phyloP scores from a whole-genome alignment of 192 early-diverging fungal genomes.

The Coemansia sp. region DNA sequence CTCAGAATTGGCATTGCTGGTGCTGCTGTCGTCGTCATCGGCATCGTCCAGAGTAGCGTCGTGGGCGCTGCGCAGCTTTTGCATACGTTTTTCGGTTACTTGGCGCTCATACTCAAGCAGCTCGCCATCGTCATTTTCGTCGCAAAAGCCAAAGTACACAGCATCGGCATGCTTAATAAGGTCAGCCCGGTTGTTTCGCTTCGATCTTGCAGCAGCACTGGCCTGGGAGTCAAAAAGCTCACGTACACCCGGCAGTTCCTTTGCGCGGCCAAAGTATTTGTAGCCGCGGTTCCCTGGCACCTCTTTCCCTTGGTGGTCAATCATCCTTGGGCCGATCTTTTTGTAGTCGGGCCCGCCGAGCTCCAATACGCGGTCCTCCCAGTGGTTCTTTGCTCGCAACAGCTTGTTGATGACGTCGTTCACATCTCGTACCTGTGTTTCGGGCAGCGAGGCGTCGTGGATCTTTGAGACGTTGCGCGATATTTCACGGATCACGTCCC shows the following conservation, averaged over 20 bases:
- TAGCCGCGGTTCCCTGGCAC: slow-evolving; percentile 89
- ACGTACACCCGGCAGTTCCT: slow-evolving; percentile 88
- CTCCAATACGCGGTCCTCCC: slow-evolving; percentile 88
- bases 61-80: slow-evolving; percentile 23
- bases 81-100: slow-evolving; percentile 52
- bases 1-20: background rate
- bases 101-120: slow-evolving; percentile 76
- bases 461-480: slow-evolving; percentile 84
- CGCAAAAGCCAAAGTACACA: slow-evolving; percentile 92
- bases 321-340: slow-evolving; percentile 69
- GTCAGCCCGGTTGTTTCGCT: slow-evolving; percentile 62
- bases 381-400: slow-evolving; percentile 84
- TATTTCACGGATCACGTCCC: slow-evolving; percentile 85
- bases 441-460: slow-evolving; percentile 85
- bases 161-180: slow-evolving; percentile 80
- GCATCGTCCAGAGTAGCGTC: slow-evolving; percentile 17
- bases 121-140: slow-evolving; percentile 82
- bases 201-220: slow-evolving; percentile 34
- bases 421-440: slow-evolving; percentile 86
- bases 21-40: slow-evolving; percentile 7
- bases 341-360: slow-evolving; percentile 93
- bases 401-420: slow-evolving; percentile 98
- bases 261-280: slow-evolving; percentile 97
- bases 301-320: slow-evolving; percentile 85
- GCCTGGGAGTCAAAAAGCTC: slow-evolving; percentile 80